A percentile compares a stretch with the other conserved stretches of the same genome.
These are phyloP conservation scores for Elongisporangium anandrum DNA, from an alignment of 352 stramenopile species.

Conservation along the genomic window DNA sequence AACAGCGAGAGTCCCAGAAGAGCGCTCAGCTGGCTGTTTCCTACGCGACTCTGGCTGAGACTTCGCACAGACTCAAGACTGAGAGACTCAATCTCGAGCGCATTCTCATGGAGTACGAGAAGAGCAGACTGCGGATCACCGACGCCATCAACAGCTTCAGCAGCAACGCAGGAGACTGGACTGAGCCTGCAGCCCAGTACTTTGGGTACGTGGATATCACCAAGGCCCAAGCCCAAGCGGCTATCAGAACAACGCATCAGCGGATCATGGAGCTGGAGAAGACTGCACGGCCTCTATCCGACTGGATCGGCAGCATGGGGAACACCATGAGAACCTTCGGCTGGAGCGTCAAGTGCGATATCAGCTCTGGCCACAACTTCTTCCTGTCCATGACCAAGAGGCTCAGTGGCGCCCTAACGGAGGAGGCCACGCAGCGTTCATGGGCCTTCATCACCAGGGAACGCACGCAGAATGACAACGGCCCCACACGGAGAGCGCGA, in stretches of 20 bases:
- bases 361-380: slow-evolving; percentile 30
- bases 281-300: slow-evolving; percentile 19
- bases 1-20: not conserved
- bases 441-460: slow-evolving; percentile 21
- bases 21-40: not conserved
- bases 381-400: slow-evolving; percentile 49
- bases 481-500: slow-evolving; percentile 17
- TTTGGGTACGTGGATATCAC: slow-evolving; percentile 52
- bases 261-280: slow-evolving; percentile 47
- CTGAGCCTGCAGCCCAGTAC: slow-evolving; percentile 3
- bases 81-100: not conserved
- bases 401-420: slow-evolving; percentile 19
- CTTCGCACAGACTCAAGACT: not conserved
- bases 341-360: slow-evolving; percentile 43
- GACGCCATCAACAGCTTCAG: not conserved
- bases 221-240: slow-evolving; percentile 40
- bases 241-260: slow-evolving; percentile 49
- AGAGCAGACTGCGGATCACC: not conserved
- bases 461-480: slow-evolving; percentile 15
- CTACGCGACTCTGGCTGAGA: not conserved
- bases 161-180: not conserved
- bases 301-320: not conserved
- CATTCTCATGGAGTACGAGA: not conserved
- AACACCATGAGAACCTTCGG: slow-evolving; percentile 23
- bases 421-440: slow-evolving; percentile 23